Evolutionary conservation across 192 early-diverging fungal species (phyloP).

Genomic region (Backusella macrospora): DNA sequence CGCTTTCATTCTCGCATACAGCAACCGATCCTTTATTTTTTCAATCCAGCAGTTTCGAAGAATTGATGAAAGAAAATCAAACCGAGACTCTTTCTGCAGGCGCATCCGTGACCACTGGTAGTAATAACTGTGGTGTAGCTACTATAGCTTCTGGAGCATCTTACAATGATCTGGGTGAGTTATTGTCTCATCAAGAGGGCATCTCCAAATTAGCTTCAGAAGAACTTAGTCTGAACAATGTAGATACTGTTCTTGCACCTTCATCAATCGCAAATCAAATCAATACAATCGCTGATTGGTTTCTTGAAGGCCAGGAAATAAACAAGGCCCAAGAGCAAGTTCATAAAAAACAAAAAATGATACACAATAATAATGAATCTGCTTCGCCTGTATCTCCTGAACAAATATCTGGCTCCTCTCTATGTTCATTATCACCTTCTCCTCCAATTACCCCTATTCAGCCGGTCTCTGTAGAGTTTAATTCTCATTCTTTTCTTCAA

Average conservation of each 20-base stretch:
- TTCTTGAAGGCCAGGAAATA: neutral
- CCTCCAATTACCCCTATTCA: conserved; percentile 32
- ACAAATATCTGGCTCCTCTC: neutral
- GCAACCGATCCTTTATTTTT: neutral
- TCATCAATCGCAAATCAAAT: conserved; percentile 10
- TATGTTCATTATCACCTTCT: conserved; percentile 28
- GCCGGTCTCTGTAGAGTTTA: conserved; percentile 21
- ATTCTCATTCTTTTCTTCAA: conserved; percentile 11
- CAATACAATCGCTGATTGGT: conserved; percentile 12
- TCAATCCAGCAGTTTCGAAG: neutral
- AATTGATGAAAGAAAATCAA: conserved; percentile 3
- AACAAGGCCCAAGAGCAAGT: neutral
- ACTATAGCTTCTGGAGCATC: neutral
- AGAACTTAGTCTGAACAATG: neutral
- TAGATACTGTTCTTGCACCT: neutral
- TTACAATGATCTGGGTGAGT: neutral
- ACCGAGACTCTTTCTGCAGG: neutral
- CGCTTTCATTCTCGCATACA: conserved; percentile 2
- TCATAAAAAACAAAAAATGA: conserved; percentile 8
- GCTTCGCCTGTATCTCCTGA: conserved; percentile 3
- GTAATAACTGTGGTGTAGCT: neutral
- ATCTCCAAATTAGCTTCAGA: conserved; percentile 8
- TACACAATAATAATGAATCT: neutral
- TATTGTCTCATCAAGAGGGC: neutral
- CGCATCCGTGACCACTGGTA: neutral